These are phyloP conservation scores for Salix purpurea DNA, from an alignment of 345 rosid genomes.

Conservation along the genomic window DNA sequence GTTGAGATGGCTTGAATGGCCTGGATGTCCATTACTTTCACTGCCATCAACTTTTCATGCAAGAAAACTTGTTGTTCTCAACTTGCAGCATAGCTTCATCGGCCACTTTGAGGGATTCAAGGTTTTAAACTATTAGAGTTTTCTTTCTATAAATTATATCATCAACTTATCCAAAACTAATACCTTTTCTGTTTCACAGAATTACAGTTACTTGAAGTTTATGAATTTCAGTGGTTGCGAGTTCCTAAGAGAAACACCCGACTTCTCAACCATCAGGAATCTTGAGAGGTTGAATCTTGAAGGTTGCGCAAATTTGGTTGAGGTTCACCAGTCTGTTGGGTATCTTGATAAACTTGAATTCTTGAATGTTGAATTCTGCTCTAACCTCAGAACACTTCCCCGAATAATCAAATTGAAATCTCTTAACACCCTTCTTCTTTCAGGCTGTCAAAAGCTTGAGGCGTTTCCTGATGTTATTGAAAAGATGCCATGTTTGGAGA, in stretches of 20 bases:
- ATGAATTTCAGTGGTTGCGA: slow-evolving; percentile 19
- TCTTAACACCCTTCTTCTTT: slow-evolving; percentile 11
- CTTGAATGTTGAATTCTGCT: slow-evolving; percentile 24
- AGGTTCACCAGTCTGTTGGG: slow-evolving; percentile 13
- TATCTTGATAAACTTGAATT: slow-evolving; percentile 4
- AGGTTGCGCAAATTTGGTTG: slow-evolving; percentile 16
- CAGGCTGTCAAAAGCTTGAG: slow-evolving; percentile 21
- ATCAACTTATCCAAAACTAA: neutral
- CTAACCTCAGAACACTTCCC: slow-evolving; percentile 21
- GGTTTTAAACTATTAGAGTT: neutral
- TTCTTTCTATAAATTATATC: neutral
- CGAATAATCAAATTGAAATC: slow-evolving; percentile 8
- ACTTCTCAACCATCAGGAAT: slow-evolving; percentile 9
- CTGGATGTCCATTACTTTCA: slow-evolving; percentile 6
- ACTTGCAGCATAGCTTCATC: slow-evolving; percentile 12
- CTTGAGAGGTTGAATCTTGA: slow-evolving; percentile 22
- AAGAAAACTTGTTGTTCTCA: slow-evolving; percentile 16
- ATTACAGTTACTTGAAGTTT: slow-evolving; percentile 4
- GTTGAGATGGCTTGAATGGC: slow-evolving; percentile 22
- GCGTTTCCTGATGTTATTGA: slow-evolving; percentile 21
- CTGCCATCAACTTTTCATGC: slow-evolving; percentile 14
- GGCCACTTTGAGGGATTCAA: slow-evolving; percentile 9
- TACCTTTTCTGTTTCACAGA: slow-evolving; percentile 10
- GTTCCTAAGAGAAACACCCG: slow-evolving; percentile 10
- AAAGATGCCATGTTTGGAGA: slow-evolving; percentile 4